phyloP scores from a whole-genome alignment of 805 yeast genomes.

The Hanseniaspora clermontiae region DNA sequence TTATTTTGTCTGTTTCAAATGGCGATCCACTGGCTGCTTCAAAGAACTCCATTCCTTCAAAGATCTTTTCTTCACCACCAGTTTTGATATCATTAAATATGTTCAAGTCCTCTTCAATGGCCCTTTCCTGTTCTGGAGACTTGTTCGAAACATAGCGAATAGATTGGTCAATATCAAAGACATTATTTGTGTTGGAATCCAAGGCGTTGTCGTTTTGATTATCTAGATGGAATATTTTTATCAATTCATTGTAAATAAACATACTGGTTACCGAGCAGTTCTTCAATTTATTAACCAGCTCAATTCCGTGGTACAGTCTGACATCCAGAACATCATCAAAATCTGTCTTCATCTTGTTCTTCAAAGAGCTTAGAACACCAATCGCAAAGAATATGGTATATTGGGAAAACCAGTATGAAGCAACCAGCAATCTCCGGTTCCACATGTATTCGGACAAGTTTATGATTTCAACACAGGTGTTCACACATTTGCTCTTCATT shows the following conservation, averaged over 20 bases:
- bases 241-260: conserved; percentile 11
- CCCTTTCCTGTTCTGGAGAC: neutral
- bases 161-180: neutral
- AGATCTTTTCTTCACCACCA: neutral
- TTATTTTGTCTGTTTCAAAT: neutral
- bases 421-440: conserved; percentile 54
- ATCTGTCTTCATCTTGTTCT: neutral
- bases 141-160: neutral
- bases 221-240: neutral
- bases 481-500: conserved; percentile 69
- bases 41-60: neutral
- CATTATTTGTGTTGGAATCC: neutral
- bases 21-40: neutral
- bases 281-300: conserved; percentile 6
- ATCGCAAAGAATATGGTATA: conserved; percentile 82
- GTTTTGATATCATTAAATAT: neutral
- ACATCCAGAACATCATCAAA: conserved; percentile 40
- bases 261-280: conserved; percentile 6
- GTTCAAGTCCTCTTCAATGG: neutral
- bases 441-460: conserved; percentile 72
- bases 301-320: conserved; percentile 16
- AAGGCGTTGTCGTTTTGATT: neutral
- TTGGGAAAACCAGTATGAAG: conserved; percentile 85
- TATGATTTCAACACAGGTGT: conserved; percentile 72
- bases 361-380: conserved; percentile 63